These are phyloP conservation scores for Fusarium annulatum DNA, from an alignment of 2,329 filamentous ascomycete species.

Conservation along the genomic window DNA sequence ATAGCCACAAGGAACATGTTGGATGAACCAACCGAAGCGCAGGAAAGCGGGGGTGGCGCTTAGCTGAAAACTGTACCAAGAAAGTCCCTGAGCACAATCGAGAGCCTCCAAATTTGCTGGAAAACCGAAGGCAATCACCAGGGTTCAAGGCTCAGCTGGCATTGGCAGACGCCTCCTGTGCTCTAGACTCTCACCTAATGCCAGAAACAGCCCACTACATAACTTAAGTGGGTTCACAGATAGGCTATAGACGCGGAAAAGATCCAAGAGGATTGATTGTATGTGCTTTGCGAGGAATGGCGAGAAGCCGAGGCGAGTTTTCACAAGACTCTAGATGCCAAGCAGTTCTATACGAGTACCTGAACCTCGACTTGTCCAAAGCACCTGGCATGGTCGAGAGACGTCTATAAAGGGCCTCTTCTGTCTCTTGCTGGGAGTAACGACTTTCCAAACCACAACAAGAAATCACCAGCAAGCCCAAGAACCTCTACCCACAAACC, in stretches of 20 bases:
- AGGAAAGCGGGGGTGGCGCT: background rate
- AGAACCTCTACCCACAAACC: accelerated
- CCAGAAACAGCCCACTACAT: background rate
- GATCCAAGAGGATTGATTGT: accelerated
- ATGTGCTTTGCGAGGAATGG: background rate
- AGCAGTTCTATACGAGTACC: accelerated
- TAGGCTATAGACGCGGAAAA: background rate
- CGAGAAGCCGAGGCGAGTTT: accelerated
- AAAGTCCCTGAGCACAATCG: accelerated
- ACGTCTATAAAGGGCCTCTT: background rate
- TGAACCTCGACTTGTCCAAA: accelerated
- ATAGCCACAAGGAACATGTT: accelerated
- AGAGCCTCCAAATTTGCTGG: accelerated
- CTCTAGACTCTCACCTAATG: accelerated
- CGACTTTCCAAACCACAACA: accelerated
- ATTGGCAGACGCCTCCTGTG: background rate
- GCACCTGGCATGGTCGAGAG: accelerated
- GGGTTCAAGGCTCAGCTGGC: background rate
- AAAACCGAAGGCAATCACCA: accelerated
- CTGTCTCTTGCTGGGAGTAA: accelerated
- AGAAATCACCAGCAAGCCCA: background rate
- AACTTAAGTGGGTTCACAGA: background rate
- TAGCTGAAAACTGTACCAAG: background rate
- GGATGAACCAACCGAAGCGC: accelerated
- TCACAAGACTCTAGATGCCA: accelerated